A percentile compares a stretch with the other conserved stretches of the same genome.
phyloP scores from a whole-genome alignment of 2,329 filamentous ascomycete genomes.

The Botrytis fragariae region DNA sequence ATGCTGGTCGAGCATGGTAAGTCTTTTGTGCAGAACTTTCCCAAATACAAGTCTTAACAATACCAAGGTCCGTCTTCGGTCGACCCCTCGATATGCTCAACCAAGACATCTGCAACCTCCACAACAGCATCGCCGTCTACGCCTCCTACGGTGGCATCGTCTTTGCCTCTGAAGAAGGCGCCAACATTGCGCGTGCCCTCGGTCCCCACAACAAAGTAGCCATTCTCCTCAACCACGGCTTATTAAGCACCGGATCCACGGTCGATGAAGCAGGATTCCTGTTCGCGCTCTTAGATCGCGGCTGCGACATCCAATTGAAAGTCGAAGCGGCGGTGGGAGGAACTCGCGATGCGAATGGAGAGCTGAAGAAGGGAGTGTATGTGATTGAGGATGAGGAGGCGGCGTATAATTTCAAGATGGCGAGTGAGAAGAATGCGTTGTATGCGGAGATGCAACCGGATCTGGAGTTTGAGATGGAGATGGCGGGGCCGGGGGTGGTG shows the following conservation, averaged over 20 bases:
- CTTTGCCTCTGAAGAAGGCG: slow-evolving; percentile 61
- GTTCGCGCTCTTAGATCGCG: slow-evolving; percentile 66
- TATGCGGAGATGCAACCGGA: slow-evolving; percentile 49
- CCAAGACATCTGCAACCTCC: slow-evolving; percentile 64
- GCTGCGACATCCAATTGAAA: slow-evolving; percentile 64
- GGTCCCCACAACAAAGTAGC: slow-evolving; percentile 57
- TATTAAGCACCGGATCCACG: slow-evolving; percentile 67
- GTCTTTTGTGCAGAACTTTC: neutral
- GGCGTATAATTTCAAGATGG: slow-evolving; percentile 51
- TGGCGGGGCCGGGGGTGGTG: slow-evolving; percentile 39
- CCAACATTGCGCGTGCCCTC: slow-evolving; percentile 60
- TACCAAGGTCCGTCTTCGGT: slow-evolving; percentile 64
- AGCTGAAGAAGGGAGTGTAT: neutral
- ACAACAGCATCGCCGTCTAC: slow-evolving; percentile 64
- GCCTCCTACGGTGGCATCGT: slow-evolving; percentile 63
- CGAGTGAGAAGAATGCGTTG: slow-evolving; percentile 46
- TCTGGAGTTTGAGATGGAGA: slow-evolving; percentile 47
- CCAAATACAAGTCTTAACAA: neutral
- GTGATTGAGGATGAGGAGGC: slow-evolving; percentile 56
- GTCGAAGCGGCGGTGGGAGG: slow-evolving; percentile 64
- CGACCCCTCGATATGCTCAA: slow-evolving; percentile 67
- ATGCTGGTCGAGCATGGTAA: slow-evolving; percentile 50
- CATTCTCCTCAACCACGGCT: slow-evolving; percentile 69
- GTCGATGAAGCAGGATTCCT: slow-evolving; percentile 74
- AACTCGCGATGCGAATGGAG: slow-evolving; percentile 45